Percentiles rank a stretch among this genome's conserved stretches.
Evolutionary conservation across 352 stramenopile genomes (phyloP).

Genomic region (Pythium phragmiticola): DNA sequence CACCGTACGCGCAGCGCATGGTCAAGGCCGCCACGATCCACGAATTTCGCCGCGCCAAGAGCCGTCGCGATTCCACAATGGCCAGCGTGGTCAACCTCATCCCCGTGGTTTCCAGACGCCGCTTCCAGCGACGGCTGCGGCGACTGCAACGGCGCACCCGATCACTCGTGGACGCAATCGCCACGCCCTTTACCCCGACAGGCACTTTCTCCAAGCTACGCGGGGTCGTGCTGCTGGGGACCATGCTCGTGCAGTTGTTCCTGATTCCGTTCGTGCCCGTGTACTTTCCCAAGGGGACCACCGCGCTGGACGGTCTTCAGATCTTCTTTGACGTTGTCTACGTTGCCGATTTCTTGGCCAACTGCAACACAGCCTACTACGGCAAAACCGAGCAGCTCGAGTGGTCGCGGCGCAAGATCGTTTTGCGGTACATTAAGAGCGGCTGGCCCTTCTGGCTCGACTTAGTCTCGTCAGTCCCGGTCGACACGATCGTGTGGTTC

Average conservation of each 20-base stretch:
- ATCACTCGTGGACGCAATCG: background rate
- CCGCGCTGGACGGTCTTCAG: conserved; percentile 2
- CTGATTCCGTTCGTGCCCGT: conserved; percentile 22
- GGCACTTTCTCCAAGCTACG: conserved; percentile 18
- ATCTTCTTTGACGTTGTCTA: conserved; percentile 23
- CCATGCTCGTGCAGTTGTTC: conserved; percentile 22
- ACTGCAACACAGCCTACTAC: conserved; percentile 26
- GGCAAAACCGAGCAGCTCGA: conserved; percentile 21
- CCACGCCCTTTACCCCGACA: conserved; percentile 18
- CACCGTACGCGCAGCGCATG: conserved; percentile 22
- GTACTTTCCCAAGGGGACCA: conserved; percentile 19
- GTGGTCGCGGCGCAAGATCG: conserved; percentile 20
- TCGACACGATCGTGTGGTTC: conserved; percentile 22
- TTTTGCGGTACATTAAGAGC: conserved; percentile 11
- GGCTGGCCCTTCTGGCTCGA: conserved; percentile 26
- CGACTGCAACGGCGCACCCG: background rate
- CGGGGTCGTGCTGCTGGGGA: conserved; percentile 7
- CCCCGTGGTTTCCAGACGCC: conserved; percentile 16
- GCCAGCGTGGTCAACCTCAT: conserved; percentile 15
- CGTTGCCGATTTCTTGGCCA: conserved; percentile 22
- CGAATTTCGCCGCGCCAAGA: conserved; percentile 23
- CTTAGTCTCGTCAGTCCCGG: conserved; percentile 21
- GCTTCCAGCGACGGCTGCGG: conserved; percentile 5
- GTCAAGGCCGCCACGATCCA: conserved; percentile 28
- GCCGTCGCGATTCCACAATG: conserved; percentile 16